Base-by-base conservation (phyloP, 2,329 filamentous ascomycete genomes). In the Paecilomyces niveus region DNA sequence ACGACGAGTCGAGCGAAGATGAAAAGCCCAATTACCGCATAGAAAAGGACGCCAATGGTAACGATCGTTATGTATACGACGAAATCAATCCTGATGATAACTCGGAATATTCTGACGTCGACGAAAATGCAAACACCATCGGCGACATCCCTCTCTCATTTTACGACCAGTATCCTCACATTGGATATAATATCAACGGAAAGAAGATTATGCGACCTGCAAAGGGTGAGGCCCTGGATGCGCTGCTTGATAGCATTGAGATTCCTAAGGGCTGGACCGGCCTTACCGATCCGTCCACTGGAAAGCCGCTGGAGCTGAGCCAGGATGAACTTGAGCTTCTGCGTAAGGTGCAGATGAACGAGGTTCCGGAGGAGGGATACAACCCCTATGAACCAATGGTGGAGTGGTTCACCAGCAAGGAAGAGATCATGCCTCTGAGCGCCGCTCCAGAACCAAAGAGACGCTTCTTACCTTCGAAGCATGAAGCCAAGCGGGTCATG, bases 131-230 rank as follows among this genome's bases (percentile, higher is more conserved):
- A 55, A 99, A 99, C 77, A 97, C 94, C 0, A 97, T 99, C 68
- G 95, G 94, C 65, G 83, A 97, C 71, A 99, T 99, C 60, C 90
- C 92, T 4, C 79, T 97, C 54, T 89, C 89, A 2, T 97, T 96
- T 77, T 99, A 99, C 79, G 94, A 99, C 73, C 89, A 90, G 35
- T 99, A 97, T 72, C 94, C 94, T 55, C 94, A 99, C 73, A 97
- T 99, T 71, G 94, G 94, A 60, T 99, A 99, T 77, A 90, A 97
- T 68, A 97, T 99, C 78, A 96, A 99, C 74, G 94, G 94, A 74
- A 97, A 95, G 83, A 95, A 90, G 75, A 96, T 99, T 63, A 90
- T 96, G 87, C 89, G 94, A 56, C 94, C 94, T 6, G 94, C 95
- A 3, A 93, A 92, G 65, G 93, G 93, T 56, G 89, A 96, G 72